phyloP scores from a whole-genome alignment of 352 stramenopile genomes.

The Globisporangium cystogenes region DNA sequence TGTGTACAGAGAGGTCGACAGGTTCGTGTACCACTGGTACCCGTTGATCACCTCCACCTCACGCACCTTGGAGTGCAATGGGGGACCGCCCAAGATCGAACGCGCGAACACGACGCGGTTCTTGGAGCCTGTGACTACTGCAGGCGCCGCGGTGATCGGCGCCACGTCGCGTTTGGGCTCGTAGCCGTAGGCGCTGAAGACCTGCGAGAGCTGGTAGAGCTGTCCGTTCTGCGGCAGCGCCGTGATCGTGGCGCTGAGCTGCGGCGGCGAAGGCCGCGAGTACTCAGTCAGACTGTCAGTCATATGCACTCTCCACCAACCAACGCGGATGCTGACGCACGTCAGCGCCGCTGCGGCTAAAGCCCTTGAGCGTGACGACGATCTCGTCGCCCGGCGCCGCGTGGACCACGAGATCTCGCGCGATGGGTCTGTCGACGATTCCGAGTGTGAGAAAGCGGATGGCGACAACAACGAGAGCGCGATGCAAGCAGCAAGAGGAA shows the following conservation, averaged over 20 bases:
- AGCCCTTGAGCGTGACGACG: conserved; percentile 79
- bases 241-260: conserved; percentile 79
- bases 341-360: conserved; percentile 48
- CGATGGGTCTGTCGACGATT: conserved; percentile 30
- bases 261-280: neutral
- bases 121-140: conserved; percentile 74
- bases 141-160: conserved; percentile 49
- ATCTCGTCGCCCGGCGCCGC: conserved; percentile 64
- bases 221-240: conserved; percentile 73
- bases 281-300: neutral
- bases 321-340: conserved; percentile 8
- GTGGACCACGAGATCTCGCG: conserved; percentile 68
- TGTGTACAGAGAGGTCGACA: too few relatives aligned
- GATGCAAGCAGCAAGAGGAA: neutral
- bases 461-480: neutral
- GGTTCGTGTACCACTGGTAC: too few relatives aligned
- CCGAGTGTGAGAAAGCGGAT: neutral
- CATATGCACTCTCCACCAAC: neutral
- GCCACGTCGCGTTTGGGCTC: conserved; percentile 73
- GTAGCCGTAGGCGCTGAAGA: conserved; percentile 86
- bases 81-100: conserved; percentile 48
- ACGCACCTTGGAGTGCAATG: conserved; percentile 58
- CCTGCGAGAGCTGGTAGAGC: conserved; percentile 87
- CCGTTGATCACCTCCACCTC: too few relatives aligned
- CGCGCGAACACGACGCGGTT: conserved; percentile 84